Base-by-base conservation (phyloP, 441 rosid species). In the Viola pubescens region DNA sequence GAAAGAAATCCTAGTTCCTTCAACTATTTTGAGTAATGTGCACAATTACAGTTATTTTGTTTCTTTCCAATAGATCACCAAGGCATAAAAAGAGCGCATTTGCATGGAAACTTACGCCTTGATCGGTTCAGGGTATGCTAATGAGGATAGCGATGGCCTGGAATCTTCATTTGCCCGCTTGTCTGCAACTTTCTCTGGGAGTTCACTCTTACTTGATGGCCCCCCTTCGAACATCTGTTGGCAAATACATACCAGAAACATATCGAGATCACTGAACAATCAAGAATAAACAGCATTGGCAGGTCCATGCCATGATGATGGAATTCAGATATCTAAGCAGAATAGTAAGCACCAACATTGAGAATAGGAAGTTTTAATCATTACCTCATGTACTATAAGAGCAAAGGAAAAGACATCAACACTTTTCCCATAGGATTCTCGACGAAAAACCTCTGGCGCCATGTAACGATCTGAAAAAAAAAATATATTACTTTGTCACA, bases 361-460 rank as follows among this genome's bases (percentile, higher is more conserved):
- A 16, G 9, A 57, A 49, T 46, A n/a, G 11, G n/a, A 7, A 46
- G 34, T 13, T 46, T 47, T 34, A 5, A 13, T 52, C 34, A 43
- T 58, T 76, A 81, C 85, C 89, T 84, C 85, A 2, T 79, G 79
- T 5, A 81, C 73, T 58, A 79, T 66, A 56, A 84, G 64, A 45
- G 89, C 85, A 68, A 79, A 81, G 46, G 87, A 81, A 74, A 84
- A 84, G 47, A 84, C 83, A 71, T 84, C 87, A 43, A 81, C 75
- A 52, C 85, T 81, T 73, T 77, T 84, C 60, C 89, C 89, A 60
- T 84, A 81, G 41, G 89, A 79, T 70, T 81, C 87, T 57, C 87
- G 79, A 48, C 87, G 82, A 60, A 74, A 84, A 54, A 84, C 89
- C 77, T 84, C 87, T 0, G 89, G 89, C 11, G 85, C 85, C 89